phyloP scores from a whole-genome alignment of 2,329 filamentous ascomycete genomes.

The Cercospora zeina region DNA sequence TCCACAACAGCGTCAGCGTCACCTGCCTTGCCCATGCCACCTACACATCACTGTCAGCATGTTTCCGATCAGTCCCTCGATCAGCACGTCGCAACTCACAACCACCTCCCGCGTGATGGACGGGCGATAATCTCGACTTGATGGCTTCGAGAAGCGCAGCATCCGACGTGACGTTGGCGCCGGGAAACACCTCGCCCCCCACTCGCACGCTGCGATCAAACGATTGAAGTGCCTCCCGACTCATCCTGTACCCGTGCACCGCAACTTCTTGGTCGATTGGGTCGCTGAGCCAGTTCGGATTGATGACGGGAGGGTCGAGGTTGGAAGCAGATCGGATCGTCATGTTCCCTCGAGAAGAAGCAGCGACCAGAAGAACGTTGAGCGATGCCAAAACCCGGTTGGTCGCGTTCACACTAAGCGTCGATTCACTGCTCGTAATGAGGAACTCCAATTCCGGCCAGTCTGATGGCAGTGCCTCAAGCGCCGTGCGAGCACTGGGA shows the following conservation, averaged over 20 bases:
- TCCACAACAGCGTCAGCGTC: slow-evolving; percentile 44
- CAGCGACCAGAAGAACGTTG: slow-evolving; percentile 36
- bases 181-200: slow-evolving; percentile 45
- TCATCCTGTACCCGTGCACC: slow-evolving; percentile 39
- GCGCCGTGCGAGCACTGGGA: slow-evolving; percentile 12
- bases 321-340: slow-evolving; percentile 38
- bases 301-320: slow-evolving; percentile 38
- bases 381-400: slow-evolving; percentile 41
- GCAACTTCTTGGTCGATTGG: slow-evolving; percentile 40
- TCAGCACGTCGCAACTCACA: background rate
- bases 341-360: slow-evolving; percentile 43
- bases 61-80: background rate
- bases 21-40: slow-evolving; percentile 34
- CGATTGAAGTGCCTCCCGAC: slow-evolving; percentile 35
- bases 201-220: slow-evolving; percentile 32
- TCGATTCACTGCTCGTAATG: slow-evolving; percentile 14
- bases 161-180: slow-evolving; percentile 45
- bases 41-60: slow-evolving; percentile 10
- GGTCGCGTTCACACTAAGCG: slow-evolving; percentile 31
- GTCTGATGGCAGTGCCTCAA: slow-evolving; percentile 35
- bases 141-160: slow-evolving; percentile 46
- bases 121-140: slow-evolving; percentile 18
- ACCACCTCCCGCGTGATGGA: slow-evolving; percentile 23
- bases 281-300: slow-evolving; percentile 43
- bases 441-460: slow-evolving; percentile 41